phyloP scores from a whole-genome alignment of 2,329 filamentous ascomycete species.

The Alternaria sp. region DNA sequence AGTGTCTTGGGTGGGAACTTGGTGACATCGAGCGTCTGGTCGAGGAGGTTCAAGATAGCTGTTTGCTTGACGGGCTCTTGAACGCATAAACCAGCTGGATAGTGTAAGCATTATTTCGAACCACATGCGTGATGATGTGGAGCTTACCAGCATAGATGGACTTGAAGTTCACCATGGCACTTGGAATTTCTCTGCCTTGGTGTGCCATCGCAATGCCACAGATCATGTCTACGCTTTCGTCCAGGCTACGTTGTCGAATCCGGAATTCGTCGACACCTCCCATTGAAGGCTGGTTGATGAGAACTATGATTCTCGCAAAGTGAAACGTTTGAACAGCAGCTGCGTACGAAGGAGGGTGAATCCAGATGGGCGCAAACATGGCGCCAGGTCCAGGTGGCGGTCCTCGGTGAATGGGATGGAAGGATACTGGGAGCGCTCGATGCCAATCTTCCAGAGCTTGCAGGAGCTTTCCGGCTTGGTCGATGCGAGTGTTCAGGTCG shows the following conservation, averaged over 20 bases:
- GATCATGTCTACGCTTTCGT: conserved; percentile 59
- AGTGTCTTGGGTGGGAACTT: conserved; percentile 44
- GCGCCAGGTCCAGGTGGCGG: conserved; percentile 19
- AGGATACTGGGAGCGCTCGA: conserved; percentile 55
- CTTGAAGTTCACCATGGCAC: conserved; percentile 41
- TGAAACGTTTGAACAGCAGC: conserved; percentile 63
- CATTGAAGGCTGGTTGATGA: conserved; percentile 62
- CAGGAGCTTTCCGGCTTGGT: conserved; percentile 57
- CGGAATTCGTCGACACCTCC: conserved; percentile 61
- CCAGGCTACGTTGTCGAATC: conserved; percentile 55
- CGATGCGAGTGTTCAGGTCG: conserved; percentile 57
- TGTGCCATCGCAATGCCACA: conserved; percentile 60
- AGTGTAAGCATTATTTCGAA: conserved; percentile 6
- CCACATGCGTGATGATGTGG: too few species aligned
- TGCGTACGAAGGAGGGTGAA: conserved; percentile 45
- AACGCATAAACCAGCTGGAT: conserved; percentile 42
- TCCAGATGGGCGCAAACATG: conserved; percentile 37
- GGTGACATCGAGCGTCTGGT: conserved; percentile 38
- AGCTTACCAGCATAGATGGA: conserved; percentile 44
- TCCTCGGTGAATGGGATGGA: conserved; percentile 52
- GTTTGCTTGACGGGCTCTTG: conserved; percentile 39
- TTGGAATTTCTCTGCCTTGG: conserved; percentile 37
- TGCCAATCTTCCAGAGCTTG: conserved; percentile 63
- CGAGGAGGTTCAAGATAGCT: conserved; percentile 37
- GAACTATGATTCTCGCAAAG: conserved; percentile 63